Evolutionary conservation across 495 filamentous ascomycete genomes (phyloP), one percentile per base, ranked within the genome.

Genomic region (Apodospora peruviana): DNA sequence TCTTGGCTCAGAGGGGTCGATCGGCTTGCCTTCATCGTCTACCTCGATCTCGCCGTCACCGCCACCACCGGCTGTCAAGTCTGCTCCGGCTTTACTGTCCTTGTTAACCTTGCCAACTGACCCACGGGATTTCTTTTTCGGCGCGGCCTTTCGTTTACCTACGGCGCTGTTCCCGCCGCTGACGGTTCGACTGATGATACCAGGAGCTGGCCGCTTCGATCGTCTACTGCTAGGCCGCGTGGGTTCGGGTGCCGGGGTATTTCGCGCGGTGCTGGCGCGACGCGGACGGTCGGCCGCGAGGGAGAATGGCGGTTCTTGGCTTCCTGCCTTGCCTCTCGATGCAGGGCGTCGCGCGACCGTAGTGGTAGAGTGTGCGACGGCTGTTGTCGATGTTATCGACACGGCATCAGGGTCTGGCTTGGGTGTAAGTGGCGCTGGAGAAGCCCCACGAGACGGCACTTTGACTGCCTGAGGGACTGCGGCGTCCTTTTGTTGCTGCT

Each of bases 1-100:
- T 43, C 83, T 75, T 12, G 88, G 84, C 70, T 96, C 93, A 54
- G 90, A 77, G 4, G 88, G 83, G 66, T 95, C 90, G 57, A 95
- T 89, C 49, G 85, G 73, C 58, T 95, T 90, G 5, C 77, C 81
- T 43, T 80, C 81, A 46, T 83, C 81, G 42, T 79, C 77, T 43
- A 81, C 73, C 45, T 83, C 75, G 5, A 71, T 68, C 49, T 73
- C 74, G n/a, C 66, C 18, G 8, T 14, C 39, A 4, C 52, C 51
- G 22, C 34, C 49, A 4, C 40, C 48, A 14, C 18, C 51, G 19
- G 53, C 53, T 68, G 66, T 50, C 40, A 69, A 53, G 38, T 59
- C 70, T 29, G 65, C 37, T 22, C 17, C 34, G 25, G 65, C 35
- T 45, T 56, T 56, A 50, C 67, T 70, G 43, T 44, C 56, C 50